Conservation (phyloP, 1,284 basidiomycete genomes). For the Xerocomus minutiporus region DNA sequence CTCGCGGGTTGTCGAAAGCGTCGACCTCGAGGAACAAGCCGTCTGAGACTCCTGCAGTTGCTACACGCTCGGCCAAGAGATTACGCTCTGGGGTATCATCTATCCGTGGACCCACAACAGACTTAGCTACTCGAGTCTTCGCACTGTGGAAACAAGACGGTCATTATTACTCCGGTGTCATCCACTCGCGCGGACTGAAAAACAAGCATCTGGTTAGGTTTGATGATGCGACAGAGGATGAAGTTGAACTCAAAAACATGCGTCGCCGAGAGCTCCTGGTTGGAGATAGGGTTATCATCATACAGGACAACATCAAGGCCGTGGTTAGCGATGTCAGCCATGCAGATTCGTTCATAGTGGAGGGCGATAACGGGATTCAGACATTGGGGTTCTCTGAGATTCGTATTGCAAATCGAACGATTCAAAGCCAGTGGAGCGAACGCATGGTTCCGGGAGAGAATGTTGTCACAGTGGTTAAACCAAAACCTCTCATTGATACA, state of each 20-base stretch:
- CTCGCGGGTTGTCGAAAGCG: conserved; percentile 21
- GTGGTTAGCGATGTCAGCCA: conserved; percentile 37
- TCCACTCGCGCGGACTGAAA: conserved; percentile 35
- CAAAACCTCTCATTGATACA: conserved; percentile 29
- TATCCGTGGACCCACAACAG: conserved; percentile 14
- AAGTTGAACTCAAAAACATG: conserved; percentile 50
- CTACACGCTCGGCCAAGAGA: conserved; percentile 31
- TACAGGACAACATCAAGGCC: conserved; percentile 29
- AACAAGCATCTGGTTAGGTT: conserved; percentile 50
- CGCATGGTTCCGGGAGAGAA: conserved; percentile 39
- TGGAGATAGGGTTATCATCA: conserved; percentile 54
- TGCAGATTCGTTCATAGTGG: conserved; percentile 36
- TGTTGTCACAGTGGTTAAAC: conserved; percentile 40
- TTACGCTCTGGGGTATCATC: conserved; percentile 30
- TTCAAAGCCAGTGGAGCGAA: conserved; percentile 51
- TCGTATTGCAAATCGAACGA: conserved; percentile 45
- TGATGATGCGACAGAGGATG: conserved; percentile 50
- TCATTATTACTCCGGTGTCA: conserved; percentile 58
- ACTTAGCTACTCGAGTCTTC: conserved; percentile 53
- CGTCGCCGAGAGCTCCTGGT: conserved; percentile 46
- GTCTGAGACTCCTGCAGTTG: conserved; percentile 27
- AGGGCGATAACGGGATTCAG: conserved; percentile 36
- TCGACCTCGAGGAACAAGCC: conserved; percentile 31
- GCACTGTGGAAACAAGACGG: conserved; percentile 60
- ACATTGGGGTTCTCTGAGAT: conserved; percentile 36